Base-by-base conservation (phyloP, 768 basidiomycete genomes). In the Amanita rimosa region DNA sequence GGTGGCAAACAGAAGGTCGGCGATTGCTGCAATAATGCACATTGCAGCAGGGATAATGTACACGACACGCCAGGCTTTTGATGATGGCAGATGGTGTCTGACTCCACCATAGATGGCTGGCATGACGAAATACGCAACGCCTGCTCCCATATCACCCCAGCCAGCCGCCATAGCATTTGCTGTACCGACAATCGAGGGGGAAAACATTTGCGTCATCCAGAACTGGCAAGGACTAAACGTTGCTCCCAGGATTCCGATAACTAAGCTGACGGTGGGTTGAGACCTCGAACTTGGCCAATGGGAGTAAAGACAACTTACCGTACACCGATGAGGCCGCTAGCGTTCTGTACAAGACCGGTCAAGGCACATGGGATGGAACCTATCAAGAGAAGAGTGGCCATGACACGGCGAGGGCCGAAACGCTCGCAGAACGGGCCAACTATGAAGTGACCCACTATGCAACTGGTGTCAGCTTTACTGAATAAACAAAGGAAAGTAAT, bases 201-300 rank as follows among this genome's bases (percentile, higher is more conserved):
- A 76, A 57, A 76, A 81, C 61, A 81, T 80, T 3, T 62, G 63
- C 0, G 80, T 77, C 8, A 77, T 78, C 76, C 80, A 79, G 3
- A 73, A 72, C 48, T 79, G 73, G 52, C 77, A 79, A 3, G 79
- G 70, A 1, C 81, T 76, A 50, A 83, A 81, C 1, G 77, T 75
- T 0, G 63, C 79, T 6, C 80, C 80, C 2, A 79, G 65, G 39
- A 81, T 74, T 13, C 78, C 76, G 44, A 79, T 77, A 57, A 80
- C 76, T 57, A 79, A 79, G 0, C 80, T 69, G 27, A 76, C 38
- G 2, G 60, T 54, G 49, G 74, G 72, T 19, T 21, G 8, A 35
- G 14, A 26, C 4, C 31, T 17, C 19, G 14, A 33, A 24, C 26
- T 26, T 33, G 14, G 29, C 11, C 17, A 14, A 11, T 1, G 1